Base-by-base conservation (phyloP, 345 rosid genomes). In the Brassica rapa region DNA sequence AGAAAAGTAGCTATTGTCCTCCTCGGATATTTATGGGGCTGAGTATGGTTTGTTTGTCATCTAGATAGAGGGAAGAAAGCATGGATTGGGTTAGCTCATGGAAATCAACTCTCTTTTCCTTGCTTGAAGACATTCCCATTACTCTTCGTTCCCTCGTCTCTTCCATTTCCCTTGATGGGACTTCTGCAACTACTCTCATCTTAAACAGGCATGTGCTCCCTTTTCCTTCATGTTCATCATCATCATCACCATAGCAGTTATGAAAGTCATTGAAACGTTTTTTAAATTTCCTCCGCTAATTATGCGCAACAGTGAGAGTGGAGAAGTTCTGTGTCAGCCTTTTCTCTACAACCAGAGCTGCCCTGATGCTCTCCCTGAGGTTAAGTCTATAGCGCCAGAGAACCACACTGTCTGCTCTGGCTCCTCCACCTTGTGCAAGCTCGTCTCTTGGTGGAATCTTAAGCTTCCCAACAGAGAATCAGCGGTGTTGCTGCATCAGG, bases 381-480 rank as follows among this genome's bases (percentile, higher is more conserved):
- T 90, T 6, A 89, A 86, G 84, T 89, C 95, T 35, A 84, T 92
- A 66, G 97, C 97, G 62, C 97, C 98, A 25, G 74, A 46, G n/a
- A 92, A 87, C 87, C 98, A 92, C 76, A 92, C 97, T 0, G 97
- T 94, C 65, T 92, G 97, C 85, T 88, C 97, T 8, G 92, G 87
- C 67, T 84, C 97, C 19, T 94, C 97, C 55, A 92, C 97, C 49
- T 80, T 94, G 33, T 94, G 98, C 86, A 94, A 94, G 80, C 97
- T 92, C 21, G 91, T 92, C 37, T 88, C 95, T 2, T 92, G 98
- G 97, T 94, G 98, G 97, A 88, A 84, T 62, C 79, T 32, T 23
- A 75, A 68, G 5, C 70, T 79, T 60, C 71, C 89, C 0, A 77
- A 82, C 41, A 80, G 82, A 83, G 83, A 89, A 76, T 89, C 91